phyloP scores from a whole-genome alignment of 805 yeast genomes.

The Kuraishia piskuri region DNA sequence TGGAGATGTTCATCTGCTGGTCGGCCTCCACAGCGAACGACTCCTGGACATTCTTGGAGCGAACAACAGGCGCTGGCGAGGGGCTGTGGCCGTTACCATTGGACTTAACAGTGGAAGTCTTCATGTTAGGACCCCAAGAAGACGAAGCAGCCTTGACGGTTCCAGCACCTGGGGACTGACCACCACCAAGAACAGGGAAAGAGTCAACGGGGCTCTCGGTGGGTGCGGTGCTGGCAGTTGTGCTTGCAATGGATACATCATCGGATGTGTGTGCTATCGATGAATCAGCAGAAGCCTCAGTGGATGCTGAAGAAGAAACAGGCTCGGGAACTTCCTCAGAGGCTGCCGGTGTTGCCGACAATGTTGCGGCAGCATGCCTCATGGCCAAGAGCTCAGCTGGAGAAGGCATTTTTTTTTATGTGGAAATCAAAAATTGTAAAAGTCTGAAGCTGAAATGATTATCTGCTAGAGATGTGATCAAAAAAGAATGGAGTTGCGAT shows the following conservation, averaged over 20 bases:
- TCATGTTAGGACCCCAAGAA: conserved; percentile 41
- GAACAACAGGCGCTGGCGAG: conserved; percentile 28
- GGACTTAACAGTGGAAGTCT: conserved; percentile 21
- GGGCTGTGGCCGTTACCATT: conserved; percentile 14
- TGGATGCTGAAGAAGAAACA: conserved; percentile 9
- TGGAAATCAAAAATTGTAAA: neutral
- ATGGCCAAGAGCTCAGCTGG: conserved; percentile 31
- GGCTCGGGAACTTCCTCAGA: conserved; percentile 8
- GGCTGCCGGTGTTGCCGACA: conserved; percentile 9
- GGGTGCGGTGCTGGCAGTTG: conserved; percentile 13
- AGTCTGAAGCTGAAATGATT: too few species aligned
- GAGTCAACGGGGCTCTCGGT: conserved; percentile 23
- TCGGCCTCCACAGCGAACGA: conserved; percentile 68
- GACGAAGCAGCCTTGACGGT: neutral
- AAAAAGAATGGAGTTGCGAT: neutral
- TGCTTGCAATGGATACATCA: conserved; percentile 6
- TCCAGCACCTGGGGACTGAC: conserved; percentile 13
- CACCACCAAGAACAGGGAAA: conserved; percentile 57
- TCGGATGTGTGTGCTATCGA: conserved; percentile 1
- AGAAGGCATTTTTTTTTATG: conserved; percentile 23
- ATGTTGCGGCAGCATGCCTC: conserved; percentile 21
- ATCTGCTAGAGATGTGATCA: neutral
- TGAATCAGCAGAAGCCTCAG: conserved; percentile 7
- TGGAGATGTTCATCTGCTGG: conserved; percentile 55
- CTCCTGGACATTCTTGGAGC: conserved; percentile 61